Evolutionary conservation across 2,329 filamentous ascomycete genomes (phyloP), one percentile per base, ranked within the genome.

Genomic region (Pestalotiopsis sp.): DNA sequence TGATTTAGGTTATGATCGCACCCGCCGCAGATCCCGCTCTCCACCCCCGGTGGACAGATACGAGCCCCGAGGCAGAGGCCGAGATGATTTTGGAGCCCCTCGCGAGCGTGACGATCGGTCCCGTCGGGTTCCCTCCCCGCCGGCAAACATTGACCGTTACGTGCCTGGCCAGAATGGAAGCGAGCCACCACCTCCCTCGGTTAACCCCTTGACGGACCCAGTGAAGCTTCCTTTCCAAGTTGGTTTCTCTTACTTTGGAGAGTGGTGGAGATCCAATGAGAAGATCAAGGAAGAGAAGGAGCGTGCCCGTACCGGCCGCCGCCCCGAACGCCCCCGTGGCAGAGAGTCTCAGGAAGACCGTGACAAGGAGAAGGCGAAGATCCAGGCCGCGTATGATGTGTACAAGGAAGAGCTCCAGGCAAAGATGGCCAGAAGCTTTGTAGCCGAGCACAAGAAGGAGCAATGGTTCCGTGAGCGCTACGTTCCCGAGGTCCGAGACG

Each of bases 391-490:
- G 1, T 91, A 91, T 72, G 89, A 92, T 73, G 71, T 82, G 0
- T 92, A 92, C 76, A 91, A 91, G 73, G 89, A 91, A 75, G 89
- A 91, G 44, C 81, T 92, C 1, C 89, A 91, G 74, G 88, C 86
- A 3, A 91, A 90, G 77, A 95, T 97, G 91, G 94, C 96, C 0
- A 90, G 94, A 71, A 85, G 88, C 1, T 99, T 99, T 77, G 96
- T 99, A 56, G 89, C 91, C 63, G 92, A 94, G 73, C 96, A 99
- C 81, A 97, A 97, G 78, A 90, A 90, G 57, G 96, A 99, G 78
- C 95, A 99, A 77, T 99, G 96, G 96, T 99, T 99, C 82, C 93
- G 91, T 73, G 96, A 99, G 80, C 91, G 94, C 77, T 99, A 99
- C 74, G 91, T 97, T 38, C 88, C 93, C 1, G 93, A 96, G 72